phyloP scores from a whole-genome alignment of 768 basidiomycete species.

The Kwoniella sp. region DNA sequence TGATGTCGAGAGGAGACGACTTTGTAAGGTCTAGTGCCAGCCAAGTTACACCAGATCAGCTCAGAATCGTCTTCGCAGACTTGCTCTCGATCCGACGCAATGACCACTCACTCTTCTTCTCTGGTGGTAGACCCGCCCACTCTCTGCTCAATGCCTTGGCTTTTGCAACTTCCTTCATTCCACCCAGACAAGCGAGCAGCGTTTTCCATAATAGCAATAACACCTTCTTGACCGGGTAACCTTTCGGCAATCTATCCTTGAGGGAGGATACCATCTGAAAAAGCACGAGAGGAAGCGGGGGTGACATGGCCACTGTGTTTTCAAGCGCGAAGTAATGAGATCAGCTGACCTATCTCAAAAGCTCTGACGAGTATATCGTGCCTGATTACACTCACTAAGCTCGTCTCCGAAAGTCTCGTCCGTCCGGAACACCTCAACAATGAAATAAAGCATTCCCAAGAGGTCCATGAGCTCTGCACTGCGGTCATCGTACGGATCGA shows the following conservation, averaged over 20 bases:
- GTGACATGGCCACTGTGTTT: conserved; percentile 83
- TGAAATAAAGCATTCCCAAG: conserved; percentile 90
- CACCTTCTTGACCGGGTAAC: conserved; percentile 97
- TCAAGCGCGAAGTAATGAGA: too few species aligned
- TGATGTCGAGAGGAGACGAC: conserved; percentile 86
- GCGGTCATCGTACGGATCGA: conserved; percentile 41
- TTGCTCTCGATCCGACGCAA: too few species aligned
- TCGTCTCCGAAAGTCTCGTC: conserved; percentile 96
- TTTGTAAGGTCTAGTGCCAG: conserved; percentile 70
- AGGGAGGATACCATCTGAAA: conserved; percentile 87
- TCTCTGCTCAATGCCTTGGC: conserved; percentile 85
- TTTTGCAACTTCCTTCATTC: conserved; percentile 78
- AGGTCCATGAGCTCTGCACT: conserved; percentile 44
- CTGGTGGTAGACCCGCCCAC: conserved; percentile 70
- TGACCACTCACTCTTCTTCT: conserved; percentile 41
- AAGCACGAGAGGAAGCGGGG: conserved; percentile 88
- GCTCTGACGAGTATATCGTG: background rate
- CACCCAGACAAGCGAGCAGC: conserved; percentile 86
- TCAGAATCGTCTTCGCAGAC: background rate
- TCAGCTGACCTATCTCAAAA: background rate
- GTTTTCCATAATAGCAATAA: conserved; percentile 94
- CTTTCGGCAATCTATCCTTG: conserved; percentile 89
- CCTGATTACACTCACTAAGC: conserved; percentile 69
- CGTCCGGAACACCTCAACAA: conserved; percentile 89
- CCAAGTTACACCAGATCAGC: background rate